Evolutionary conservation across 2,329 filamentous ascomycete species (phyloP).

Genomic region (Nectriaceae sp.): DNA sequence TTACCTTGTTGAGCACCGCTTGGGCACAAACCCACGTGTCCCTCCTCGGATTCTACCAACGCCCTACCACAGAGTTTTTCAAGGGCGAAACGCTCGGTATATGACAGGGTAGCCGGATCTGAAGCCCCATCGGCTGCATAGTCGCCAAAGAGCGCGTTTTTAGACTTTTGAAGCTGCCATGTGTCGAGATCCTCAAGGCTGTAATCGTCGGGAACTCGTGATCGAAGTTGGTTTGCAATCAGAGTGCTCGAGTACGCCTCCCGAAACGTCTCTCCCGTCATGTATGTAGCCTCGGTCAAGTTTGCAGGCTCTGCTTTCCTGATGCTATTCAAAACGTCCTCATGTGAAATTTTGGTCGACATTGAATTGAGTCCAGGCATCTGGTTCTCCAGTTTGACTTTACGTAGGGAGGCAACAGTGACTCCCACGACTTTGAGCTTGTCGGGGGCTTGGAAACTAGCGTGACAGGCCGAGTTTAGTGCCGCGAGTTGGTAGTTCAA

Average conservation of each 20-base stretch:
- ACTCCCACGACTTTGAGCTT: background rate
- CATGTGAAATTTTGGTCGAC: no score
- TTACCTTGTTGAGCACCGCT: background rate
- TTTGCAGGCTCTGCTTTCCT: background rate
- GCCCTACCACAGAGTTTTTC: background rate
- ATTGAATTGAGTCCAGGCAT: no score
- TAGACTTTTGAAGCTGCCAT: slow-evolving; percentile 1
- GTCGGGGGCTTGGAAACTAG: background rate
- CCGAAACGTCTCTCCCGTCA: background rate
- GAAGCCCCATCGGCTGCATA: background rate
- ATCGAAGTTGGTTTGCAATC: background rate
- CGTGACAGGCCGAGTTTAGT: no score
- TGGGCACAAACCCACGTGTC: background rate
- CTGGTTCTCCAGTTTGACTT: no score
- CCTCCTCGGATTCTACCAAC: background rate
- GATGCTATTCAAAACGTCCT: background rate
- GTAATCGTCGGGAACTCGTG: background rate
- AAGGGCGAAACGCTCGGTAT: background rate
- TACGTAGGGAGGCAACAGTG: background rate
- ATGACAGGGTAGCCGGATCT: background rate
- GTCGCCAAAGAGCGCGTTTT: background rate
- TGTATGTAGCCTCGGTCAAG: background rate
- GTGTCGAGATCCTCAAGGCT: no score
- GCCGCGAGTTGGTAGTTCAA: no score
- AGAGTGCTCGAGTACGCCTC: background rate